Conservation (phyloP, 495 filamentous ascomycete genomes). For the Aspergillus leporis region DNA sequence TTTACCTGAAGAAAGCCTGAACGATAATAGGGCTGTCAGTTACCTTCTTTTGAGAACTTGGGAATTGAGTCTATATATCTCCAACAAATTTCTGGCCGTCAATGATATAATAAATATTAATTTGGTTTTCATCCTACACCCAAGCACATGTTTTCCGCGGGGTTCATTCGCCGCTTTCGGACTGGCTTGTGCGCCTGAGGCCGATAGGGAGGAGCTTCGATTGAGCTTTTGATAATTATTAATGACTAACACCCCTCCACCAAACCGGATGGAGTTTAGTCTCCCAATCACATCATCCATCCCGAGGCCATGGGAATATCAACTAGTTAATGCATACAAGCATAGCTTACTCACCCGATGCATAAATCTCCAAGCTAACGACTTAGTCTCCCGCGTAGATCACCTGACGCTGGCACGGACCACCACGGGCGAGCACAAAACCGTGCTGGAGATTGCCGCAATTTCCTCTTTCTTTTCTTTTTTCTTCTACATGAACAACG, state of each 20-base stretch:
- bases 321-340: background rate
- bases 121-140: background rate
- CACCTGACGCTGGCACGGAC: conserved; percentile 24
- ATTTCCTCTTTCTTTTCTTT: conserved; percentile 33
- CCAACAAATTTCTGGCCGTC: background rate
- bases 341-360: conserved; percentile 10
- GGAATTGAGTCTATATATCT: background rate
- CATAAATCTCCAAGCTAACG: background rate
- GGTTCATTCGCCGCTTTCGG: conserved; percentile 22
- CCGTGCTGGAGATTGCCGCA: conserved; percentile 11
- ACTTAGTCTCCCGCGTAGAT: conserved; percentile 6
- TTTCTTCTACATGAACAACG: conserved; percentile 65
- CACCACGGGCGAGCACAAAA: conserved; percentile 22
- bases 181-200: background rate
- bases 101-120: no score
- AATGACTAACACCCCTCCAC: conserved; percentile 3
- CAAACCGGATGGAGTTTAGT: background rate
- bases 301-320: no score
- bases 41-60: background rate
- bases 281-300: background rate
- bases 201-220: background rate
- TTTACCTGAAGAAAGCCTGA: conserved; percentile 8
- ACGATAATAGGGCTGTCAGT: conserved; percentile 6
- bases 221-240: background rate
- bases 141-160: conserved; percentile 1